Percentiles rank a stretch among this genome's conserved stretches.
phyloP scores from a whole-genome alignment of 495 filamentous ascomycete genomes.

The Schizothecium vesticola region DNA sequence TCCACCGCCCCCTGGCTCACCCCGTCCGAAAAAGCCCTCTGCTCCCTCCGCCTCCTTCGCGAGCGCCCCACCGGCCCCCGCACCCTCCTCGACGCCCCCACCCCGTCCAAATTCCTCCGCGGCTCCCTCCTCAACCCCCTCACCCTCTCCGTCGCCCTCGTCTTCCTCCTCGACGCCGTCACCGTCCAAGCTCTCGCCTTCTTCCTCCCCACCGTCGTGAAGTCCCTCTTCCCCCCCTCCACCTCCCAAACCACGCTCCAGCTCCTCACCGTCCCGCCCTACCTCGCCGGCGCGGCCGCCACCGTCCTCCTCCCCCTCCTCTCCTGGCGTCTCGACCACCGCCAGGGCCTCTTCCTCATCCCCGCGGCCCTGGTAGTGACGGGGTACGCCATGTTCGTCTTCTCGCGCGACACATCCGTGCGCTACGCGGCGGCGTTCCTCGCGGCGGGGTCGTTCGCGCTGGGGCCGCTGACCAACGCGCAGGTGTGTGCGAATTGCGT shows the following conservation, averaged over 20 bases:
- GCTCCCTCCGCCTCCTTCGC: background rate
- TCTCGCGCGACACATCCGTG: background rate
- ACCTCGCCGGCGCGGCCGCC: background rate
- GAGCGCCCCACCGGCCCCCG: background rate
- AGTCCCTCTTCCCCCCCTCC: background rate
- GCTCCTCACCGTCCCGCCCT: slow-evolving; percentile 3
- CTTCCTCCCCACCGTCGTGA: slow-evolving; percentile 10
- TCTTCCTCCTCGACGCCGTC: slow-evolving; percentile 7
- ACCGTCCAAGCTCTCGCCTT: slow-evolving; percentile 6
- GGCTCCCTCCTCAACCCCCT: slow-evolving; percentile 3
- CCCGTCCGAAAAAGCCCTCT: background rate
- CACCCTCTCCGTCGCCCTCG: background rate
- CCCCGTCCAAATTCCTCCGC: slow-evolving; percentile 45
- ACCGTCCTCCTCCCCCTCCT: background rate
- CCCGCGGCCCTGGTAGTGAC: background rate
- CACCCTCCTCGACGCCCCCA: slow-evolving; percentile 46
- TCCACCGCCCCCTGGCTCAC: slow-evolving; percentile 3
- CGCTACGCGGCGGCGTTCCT: slow-evolving; percentile 6
- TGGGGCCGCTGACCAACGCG: slow-evolving; percentile 55
- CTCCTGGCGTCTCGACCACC: background rate
- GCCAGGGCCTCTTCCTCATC: slow-evolving; percentile 6
- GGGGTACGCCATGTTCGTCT: slow-evolving; percentile 4
- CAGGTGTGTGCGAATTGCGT: slow-evolving; percentile 58
- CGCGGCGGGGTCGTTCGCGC: slow-evolving; percentile 43
- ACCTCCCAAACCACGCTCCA: background rate